Conservation (phyloP, 2,329 filamentous ascomycete species). For the Fusarium sp. region DNA sequence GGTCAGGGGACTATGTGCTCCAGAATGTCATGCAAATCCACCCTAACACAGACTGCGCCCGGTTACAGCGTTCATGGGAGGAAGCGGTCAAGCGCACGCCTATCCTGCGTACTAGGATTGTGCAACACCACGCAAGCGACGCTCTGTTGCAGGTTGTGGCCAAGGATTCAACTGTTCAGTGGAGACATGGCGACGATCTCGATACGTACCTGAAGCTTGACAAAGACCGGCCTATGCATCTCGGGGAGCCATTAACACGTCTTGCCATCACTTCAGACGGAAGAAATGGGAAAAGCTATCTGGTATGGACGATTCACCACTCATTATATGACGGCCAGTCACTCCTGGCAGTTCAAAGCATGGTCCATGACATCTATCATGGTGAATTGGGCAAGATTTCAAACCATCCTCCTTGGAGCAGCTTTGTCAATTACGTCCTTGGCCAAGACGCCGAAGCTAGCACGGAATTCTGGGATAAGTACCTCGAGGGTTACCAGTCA, state of each 20-base stretch:
- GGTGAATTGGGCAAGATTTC: neutral
- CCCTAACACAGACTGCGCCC: neutral
- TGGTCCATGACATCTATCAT: slow-evolving; percentile 12
- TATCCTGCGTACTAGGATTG: neutral
- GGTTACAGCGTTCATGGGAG: slow-evolving; percentile 25
- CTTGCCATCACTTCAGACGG: slow-evolving; percentile 6
- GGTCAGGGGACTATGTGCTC: slow-evolving; percentile 16
- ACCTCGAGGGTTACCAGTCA: neutral
- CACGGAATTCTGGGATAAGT: neutral
- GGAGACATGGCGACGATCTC: neutral
- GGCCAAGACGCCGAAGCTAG: neutral
- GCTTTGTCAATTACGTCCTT: slow-evolving; percentile 7
- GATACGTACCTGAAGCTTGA: neutral
- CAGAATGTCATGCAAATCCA: slow-evolving; percentile 8
- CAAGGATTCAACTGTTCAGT: neutral
- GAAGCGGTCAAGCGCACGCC: neutral
- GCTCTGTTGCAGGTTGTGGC: neutral
- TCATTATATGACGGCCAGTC: slow-evolving; percentile 34
- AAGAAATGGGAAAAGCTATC: neutral
- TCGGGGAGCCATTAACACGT: slow-evolving; percentile 14
- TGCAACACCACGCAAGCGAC: neutral
- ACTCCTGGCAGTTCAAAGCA: slow-evolving; percentile 10
- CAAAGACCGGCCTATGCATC: slow-evolving; percentile 10
- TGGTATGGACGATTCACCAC: slow-evolving; percentile 38
- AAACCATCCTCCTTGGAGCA: neutral